phyloP scores from a whole-genome alignment of 148 eudicot genomes.

The Diospyros kaki region DNA sequence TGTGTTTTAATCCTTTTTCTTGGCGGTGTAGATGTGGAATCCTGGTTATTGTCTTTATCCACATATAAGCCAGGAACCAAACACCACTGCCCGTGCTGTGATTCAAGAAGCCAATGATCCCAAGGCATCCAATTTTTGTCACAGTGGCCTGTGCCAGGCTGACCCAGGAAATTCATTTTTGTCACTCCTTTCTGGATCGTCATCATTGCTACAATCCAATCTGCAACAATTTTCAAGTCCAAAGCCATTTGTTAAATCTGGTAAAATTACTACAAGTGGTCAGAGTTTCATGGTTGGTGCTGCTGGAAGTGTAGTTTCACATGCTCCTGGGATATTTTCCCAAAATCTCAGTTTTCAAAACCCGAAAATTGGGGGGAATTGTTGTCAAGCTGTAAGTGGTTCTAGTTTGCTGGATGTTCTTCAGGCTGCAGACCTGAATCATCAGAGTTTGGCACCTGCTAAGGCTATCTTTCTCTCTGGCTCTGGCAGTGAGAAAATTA shows the following conservation, averaged over 20 bases:
- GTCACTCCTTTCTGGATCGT: conserved; percentile 42
- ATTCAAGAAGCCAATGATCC: conserved; percentile 21
- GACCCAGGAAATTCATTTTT: conserved; percentile 37
- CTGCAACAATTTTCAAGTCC: conserved; percentile 25
- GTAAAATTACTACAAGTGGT: conserved; percentile 18
- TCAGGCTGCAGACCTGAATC: conserved; percentile 19
- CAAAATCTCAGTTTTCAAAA: conserved; percentile 27
- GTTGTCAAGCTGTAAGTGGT: conserved; percentile 21
- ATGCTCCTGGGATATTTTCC: conserved; percentile 19
- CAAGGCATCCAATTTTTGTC: conserved; percentile 29
- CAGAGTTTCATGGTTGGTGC: conserved; percentile 14
- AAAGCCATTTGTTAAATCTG: conserved; percentile 16
- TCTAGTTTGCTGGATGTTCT: conserved; percentile 24
- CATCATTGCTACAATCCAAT: conserved; percentile 28
- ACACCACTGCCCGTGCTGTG: conserved; percentile 22
- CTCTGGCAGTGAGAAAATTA: conserved; percentile 23
- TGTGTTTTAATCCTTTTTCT: not conserved
- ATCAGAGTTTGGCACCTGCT: conserved; percentile 16
- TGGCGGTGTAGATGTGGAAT: conserved; percentile 30
- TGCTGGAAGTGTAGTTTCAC: conserved; percentile 23
- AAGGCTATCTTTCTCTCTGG: conserved; percentile 22
- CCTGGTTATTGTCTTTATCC: conserved; percentile 17
- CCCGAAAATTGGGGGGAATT: conserved; percentile 20
- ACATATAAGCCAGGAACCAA: conserved; percentile 28
- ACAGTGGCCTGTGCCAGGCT: conserved; percentile 24